A percentile compares a stretch with the other conserved stretches of the same genome.
Evolutionary conservation across 441 rosid species (phyloP).

Genomic region (Erodium chrysanthum): DNA sequence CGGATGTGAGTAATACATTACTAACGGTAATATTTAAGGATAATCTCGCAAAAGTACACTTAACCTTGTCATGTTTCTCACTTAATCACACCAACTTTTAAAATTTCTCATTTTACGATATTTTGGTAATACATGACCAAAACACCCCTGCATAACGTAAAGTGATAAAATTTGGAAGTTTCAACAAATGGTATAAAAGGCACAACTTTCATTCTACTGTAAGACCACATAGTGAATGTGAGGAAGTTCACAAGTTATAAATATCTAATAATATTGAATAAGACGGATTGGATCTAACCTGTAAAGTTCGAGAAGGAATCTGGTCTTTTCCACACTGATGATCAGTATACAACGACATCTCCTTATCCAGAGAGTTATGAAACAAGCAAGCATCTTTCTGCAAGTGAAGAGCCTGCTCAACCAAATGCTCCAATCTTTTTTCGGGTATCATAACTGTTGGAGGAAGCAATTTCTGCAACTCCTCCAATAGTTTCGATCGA

Average conservation of each 20-base stretch:
- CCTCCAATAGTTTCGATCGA: slow-evolving; percentile 39
- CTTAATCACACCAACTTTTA: no score
- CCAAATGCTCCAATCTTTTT: slow-evolving; percentile 55
- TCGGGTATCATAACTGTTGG: slow-evolving; percentile 44
- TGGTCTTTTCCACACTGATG: slow-evolving; percentile 54
- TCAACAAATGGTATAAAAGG: neutral
- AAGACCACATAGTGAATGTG: neutral
- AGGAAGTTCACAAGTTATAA: neutral
- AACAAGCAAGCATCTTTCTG: slow-evolving; percentile 42
- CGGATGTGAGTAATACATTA: no score
- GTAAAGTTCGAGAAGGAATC: slow-evolving; percentile 55
- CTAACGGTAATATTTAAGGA: no score
- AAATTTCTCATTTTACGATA: no score
- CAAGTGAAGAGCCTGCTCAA: slow-evolving; percentile 46
- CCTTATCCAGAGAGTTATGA: slow-evolving; percentile 48
- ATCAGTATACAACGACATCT: slow-evolving; percentile 51
- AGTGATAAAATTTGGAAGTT: no score
- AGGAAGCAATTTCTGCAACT: slow-evolving; percentile 52
- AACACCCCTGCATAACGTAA: no score
- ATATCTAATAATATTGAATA: neutral
- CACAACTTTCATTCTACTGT: neutral
- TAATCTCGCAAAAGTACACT: no score
- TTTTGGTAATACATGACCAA: no score
- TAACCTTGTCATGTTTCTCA: no score
- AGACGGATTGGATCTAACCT: slow-evolving; percentile 33